Evolutionary conservation across 2,329 filamentous ascomycete genomes (phyloP).

Genomic region (Alternaria panax): DNA sequence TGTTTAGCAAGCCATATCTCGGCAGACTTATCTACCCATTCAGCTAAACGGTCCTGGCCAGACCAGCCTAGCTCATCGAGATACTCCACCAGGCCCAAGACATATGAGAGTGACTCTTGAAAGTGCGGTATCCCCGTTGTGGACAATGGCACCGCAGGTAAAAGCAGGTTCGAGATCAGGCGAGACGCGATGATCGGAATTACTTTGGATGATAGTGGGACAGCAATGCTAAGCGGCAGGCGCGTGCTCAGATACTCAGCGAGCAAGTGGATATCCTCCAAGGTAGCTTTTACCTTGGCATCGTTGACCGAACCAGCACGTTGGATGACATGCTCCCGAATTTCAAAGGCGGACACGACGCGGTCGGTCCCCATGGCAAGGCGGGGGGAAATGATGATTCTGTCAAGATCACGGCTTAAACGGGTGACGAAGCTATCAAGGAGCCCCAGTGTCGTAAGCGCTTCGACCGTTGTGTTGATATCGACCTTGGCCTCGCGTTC

Average conservation of each 20-base stretch:
- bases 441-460: conserved; percentile 46
- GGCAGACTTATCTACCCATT: conserved; percentile 83
- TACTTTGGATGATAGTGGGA: conserved; percentile 71
- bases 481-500: conserved; percentile 44
- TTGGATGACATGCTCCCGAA: conserved; percentile 47
- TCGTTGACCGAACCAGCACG: conserved; percentile 36
- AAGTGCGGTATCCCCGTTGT: conserved; percentile 75
- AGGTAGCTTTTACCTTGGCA: conserved; percentile 36
- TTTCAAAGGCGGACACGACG: conserved; percentile 39
- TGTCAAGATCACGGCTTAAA: conserved; percentile 70
- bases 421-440: conserved; percentile 61
- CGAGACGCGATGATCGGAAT: conserved; percentile 72
- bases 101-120: conserved; percentile 70
- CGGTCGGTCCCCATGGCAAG: conserved; percentile 54
- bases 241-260: conserved; percentile 60
- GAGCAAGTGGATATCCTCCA: conserved; percentile 48
- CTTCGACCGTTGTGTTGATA: conserved; percentile 46
- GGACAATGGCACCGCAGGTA: conserved; percentile 76
- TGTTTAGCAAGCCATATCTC: conserved; percentile 86
- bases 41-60: conserved; percentile 67
- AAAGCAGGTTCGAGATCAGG: conserved; percentile 77
- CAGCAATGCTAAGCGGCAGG: conserved; percentile 58
- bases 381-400: conserved; percentile 67
- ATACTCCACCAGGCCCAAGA: conserved; percentile 68
- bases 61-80: conserved; percentile 71